Conservation (phyloP, 2,329 filamentous ascomycete genomes). For the Penicillium griseofulvum region DNA sequence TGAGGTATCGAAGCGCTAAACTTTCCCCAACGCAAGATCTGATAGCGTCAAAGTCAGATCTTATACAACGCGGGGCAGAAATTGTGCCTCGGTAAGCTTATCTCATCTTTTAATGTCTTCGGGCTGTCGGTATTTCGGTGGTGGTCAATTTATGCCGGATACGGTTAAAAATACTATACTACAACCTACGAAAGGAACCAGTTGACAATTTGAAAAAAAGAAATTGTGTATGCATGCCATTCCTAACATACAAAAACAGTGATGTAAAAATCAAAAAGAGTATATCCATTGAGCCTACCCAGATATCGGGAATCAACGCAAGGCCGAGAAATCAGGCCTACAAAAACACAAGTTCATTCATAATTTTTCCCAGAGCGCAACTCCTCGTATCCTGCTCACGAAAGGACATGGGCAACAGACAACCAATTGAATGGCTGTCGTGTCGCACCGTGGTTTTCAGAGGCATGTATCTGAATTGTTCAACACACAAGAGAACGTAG, state of each 20-base stretch:
- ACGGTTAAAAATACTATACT: neutral
- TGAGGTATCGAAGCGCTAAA: neutral
- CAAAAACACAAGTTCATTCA: conserved; percentile 33
- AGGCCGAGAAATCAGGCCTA: conserved; percentile 24
- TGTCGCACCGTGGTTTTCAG: neutral
- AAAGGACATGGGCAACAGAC: conserved; percentile 21
- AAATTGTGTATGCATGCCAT: conserved; percentile 40
- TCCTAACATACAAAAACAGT: conserved; percentile 36
- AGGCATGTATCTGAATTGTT: conserved; percentile 16
- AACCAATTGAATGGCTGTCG: conserved; percentile 1
- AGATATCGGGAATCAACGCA: conserved; percentile 31
- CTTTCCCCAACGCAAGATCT: neutral
- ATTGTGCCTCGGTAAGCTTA: conserved; percentile 22
- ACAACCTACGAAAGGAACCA: neutral
- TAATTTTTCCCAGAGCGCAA: conserved; percentile 35
- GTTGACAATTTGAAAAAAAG: conserved; percentile 18
- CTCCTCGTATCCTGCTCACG: conserved; percentile 33
- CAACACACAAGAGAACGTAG: conserved; percentile 31
- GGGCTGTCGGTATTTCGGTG: neutral
- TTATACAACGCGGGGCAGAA: conserved; percentile 13
- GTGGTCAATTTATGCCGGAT: neutral
- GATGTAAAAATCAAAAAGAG: conserved; percentile 29
- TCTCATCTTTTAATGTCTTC: conserved; percentile 12
- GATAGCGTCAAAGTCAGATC: neutral
- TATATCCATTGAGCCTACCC: conserved; percentile 44